Evolutionary conservation across 2,329 filamentous ascomycete species (phyloP).

Genomic region (Venturia oleaginea): DNA sequence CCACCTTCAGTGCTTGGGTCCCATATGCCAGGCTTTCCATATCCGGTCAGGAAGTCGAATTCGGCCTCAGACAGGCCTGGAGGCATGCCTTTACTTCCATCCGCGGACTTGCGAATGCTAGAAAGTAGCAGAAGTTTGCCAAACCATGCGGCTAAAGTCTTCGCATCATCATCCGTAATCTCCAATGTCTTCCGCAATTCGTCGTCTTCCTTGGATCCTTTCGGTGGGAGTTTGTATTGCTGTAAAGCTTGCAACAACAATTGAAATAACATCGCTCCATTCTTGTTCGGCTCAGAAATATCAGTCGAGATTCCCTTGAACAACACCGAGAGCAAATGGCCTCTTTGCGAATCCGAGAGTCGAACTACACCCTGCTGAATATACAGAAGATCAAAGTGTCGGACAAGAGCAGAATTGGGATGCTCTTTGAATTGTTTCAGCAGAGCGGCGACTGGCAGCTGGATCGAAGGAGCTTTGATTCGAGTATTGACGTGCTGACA

Average conservation of each 20-base stretch:
- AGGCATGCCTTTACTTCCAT: slow-evolving; percentile 34
- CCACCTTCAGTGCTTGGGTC: slow-evolving; percentile 50
- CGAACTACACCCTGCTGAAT: slow-evolving; percentile 73
- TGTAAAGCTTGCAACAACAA: slow-evolving; percentile 69
- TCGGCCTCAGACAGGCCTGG: slow-evolving; percentile 58
- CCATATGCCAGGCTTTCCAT: slow-evolving; percentile 61
- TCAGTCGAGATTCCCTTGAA: slow-evolving; percentile 53
- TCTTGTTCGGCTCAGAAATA: slow-evolving; percentile 43
- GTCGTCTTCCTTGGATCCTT: slow-evolving; percentile 70
- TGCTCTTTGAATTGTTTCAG: slow-evolving; percentile 83
- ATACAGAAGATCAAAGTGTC: slow-evolving; percentile 81
- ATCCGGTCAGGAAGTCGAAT: slow-evolving; percentile 57
- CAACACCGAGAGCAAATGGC: slow-evolving; percentile 35
- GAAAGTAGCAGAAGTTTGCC: slow-evolving; percentile 65
- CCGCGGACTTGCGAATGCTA: slow-evolving; percentile 31
- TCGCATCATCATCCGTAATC: slow-evolving; percentile 61
- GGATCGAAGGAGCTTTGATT: slow-evolving; percentile 52
- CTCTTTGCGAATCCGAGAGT: slow-evolving; percentile 30
- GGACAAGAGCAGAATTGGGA: slow-evolving; percentile 58
- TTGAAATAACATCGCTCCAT: slow-evolving; percentile 66
- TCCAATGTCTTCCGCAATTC: slow-evolving; percentile 57
- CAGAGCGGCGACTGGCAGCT: slow-evolving; percentile 75
- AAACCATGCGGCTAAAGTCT: slow-evolving; percentile 65
- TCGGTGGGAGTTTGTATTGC: slow-evolving; percentile 60
- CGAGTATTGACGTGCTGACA: slow-evolving; percentile 64